Base-by-base conservation (phyloP, 2,329 filamentous ascomycete species). In the Fusarium scirpi region DNA sequence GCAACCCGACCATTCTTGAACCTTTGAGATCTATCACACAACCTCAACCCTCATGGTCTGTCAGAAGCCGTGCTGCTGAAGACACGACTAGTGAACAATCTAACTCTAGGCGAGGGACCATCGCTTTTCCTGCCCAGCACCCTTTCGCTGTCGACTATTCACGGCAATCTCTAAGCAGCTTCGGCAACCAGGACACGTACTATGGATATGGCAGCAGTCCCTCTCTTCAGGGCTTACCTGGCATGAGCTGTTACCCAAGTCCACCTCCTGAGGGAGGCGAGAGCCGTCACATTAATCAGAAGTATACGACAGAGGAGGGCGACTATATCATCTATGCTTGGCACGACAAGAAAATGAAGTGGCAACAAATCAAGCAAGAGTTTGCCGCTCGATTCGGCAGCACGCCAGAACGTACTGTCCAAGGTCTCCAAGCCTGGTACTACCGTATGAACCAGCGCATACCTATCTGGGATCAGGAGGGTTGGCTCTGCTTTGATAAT, bases 281-380 rank as follows among this genome's bases (percentile, higher is more conserved):
- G 65, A 79, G 78, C 49, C 74, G 79, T 25, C 80, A 82, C 65
- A 82, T 82, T 67, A 83, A 83, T 71, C 80, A 82, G 52, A 82
- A 83, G 71, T 83, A 83, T 72, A 82, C 80, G 1, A 79, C 78
- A 1, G 81, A 83, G 63, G 80, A 83, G 65, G 80, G 81, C 18
- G 81, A 82, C 69, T 83, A 81, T 58, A 82, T 82, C 73, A 81
- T 82, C 64, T 83, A 82, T 64, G 78, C 78, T n/a, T 82, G 80
- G 75, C 80, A 82, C 61, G 81, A 83, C 67, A 81, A 80, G 76
- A 82, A 81, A 68, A 75, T 82, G 62, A 82, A 80, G 69, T 83
- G 82, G 81, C 76, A 81, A 51, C 76, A 75, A 18, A 80, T 82
- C 62, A 79, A 80, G 73, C 76, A 80, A 55, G 78, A 80, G 32